These are phyloP conservation scores for Agarophyton chilense DNA, from an alignment of 23 red algal genomes.

Conservation along the genomic window DNA sequence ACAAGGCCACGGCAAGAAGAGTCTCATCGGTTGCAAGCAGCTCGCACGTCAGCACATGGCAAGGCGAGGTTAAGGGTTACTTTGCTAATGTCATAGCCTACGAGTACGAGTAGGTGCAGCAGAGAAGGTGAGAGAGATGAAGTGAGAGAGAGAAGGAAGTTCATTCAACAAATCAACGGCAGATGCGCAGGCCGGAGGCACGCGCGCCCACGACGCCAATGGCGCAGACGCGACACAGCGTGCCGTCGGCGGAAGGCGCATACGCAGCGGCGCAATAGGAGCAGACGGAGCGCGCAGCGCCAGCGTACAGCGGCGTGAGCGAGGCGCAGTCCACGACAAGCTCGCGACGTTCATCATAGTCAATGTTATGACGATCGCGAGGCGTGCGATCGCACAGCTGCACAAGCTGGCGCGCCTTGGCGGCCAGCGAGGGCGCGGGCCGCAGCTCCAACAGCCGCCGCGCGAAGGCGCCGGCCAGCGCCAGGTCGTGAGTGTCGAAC, in stretches of 20 bases:
- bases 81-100: no score
- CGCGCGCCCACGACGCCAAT: conserved; percentile 60
- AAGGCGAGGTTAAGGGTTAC: no score
- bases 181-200: conserved; percentile 45
- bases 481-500: conserved; percentile 84
- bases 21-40: no score
- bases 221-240: conserved; percentile 66
- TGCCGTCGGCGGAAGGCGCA: neutral
- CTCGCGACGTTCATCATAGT: conserved; percentile 78
- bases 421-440: conserved; percentile 66
- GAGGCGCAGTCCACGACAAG: conserved; percentile 73
- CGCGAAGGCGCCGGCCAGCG: conserved; percentile 79
- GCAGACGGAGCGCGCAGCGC: conserved; percentile 38
- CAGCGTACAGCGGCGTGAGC: conserved; percentile 76
- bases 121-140: no score
- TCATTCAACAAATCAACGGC: no score
- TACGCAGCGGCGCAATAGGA: conserved; percentile 75
- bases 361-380: conserved; percentile 64
- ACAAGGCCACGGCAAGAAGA: no score
- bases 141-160: no score
- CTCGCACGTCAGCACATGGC: no score
- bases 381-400: conserved; percentile 88
- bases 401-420: conserved; percentile 85
- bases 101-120: no score
- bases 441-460: conserved; percentile 81